phyloP scores from a whole-genome alignment of 2,329 filamentous ascomycete species.

The Fusarium duplospermum region DNA sequence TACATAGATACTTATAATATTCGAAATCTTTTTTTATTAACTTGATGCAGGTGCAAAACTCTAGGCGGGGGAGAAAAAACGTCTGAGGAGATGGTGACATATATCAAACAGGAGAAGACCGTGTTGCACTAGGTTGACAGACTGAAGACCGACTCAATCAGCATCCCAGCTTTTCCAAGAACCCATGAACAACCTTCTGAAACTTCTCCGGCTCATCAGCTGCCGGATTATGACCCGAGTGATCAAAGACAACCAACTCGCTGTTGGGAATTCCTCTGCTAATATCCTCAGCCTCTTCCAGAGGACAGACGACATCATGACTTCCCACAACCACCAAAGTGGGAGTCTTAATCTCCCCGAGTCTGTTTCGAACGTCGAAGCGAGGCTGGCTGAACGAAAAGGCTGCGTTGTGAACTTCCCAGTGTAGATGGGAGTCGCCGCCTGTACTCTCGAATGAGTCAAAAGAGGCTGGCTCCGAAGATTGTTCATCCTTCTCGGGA shows the following conservation, averaged over 20 bases:
- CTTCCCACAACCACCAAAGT: conserved; percentile 9
- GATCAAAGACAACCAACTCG: conserved; percentile 12
- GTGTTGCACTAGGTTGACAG: not conserved
- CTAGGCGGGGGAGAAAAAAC: not conserved
- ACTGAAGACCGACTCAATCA: not conserved
- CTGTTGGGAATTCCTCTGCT: not conserved
- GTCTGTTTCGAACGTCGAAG: conserved; percentile 1
- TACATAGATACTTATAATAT: not conserved
- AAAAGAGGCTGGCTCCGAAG: not conserved
- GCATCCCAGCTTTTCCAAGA: not conserved
- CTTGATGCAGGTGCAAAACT: not conserved
- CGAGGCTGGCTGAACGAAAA: conserved; percentile 13
- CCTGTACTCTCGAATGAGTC: not conserved
- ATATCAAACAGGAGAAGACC: not conserved
- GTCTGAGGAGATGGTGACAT: not conserved
- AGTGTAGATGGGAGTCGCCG: not conserved
- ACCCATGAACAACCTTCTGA: not conserved
- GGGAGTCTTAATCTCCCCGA: not conserved
- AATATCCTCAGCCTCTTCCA: conserved; percentile 14
- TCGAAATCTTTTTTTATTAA: not conserved
- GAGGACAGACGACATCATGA: conserved; percentile 2
- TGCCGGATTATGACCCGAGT: conserved; percentile 12
- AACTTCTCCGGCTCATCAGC: conserved; percentile 10
- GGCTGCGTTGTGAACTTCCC: conserved; percentile 16
- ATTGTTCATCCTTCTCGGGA: not conserved